Percentiles rank a stretch among this genome's conserved stretches.
Conservation (phyloP, 225 moss, liverwort and hornwort species). For the Physcomitrellopsis africana region DNA sequence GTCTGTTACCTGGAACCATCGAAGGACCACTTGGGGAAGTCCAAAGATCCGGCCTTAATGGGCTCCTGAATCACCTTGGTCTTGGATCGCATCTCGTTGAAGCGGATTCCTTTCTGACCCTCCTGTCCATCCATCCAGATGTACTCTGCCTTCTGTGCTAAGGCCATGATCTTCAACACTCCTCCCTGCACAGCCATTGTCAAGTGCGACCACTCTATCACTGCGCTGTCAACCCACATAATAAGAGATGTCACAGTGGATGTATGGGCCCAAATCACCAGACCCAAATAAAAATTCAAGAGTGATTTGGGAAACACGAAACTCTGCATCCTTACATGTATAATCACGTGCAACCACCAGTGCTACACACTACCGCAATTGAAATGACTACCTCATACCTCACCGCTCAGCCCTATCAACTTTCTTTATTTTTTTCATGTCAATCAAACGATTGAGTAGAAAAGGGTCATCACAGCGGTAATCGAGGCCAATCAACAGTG, state of each 20-base stretch:
- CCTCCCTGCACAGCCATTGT: slow-evolving; percentile 41
- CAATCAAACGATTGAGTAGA: slow-evolving; percentile 31
- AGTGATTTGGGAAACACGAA: too few species aligned
- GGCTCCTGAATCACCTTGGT: slow-evolving; percentile 81
- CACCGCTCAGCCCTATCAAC: slow-evolving; percentile 42
- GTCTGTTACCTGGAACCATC: slow-evolving; percentile 77
- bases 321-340: too few species aligned
- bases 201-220: not conserved
- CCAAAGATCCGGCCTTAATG: slow-evolving; percentile 59
- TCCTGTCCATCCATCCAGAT: slow-evolving; percentile 98
- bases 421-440: slow-evolving; percentile 18
- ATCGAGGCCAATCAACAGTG: too few species aligned
- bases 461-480: slow-evolving; percentile 24
- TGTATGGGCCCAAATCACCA: too few species aligned
- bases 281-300: too few species aligned
- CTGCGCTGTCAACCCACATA: not conserved
- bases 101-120: slow-evolving; percentile 86
- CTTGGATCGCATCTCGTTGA: slow-evolving; percentile 97
- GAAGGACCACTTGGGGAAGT: slow-evolving; percentile 94
- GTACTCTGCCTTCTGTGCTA: slow-evolving; percentile 91
- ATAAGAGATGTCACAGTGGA: too few species aligned
- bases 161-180: slow-evolving; percentile 48
- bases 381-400: too few species aligned
- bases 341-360: too few species aligned
- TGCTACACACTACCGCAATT: too few species aligned